Base-by-base conservation (phyloP, 2,329 filamentous ascomycete species). In the Epichloe scottii region DNA sequence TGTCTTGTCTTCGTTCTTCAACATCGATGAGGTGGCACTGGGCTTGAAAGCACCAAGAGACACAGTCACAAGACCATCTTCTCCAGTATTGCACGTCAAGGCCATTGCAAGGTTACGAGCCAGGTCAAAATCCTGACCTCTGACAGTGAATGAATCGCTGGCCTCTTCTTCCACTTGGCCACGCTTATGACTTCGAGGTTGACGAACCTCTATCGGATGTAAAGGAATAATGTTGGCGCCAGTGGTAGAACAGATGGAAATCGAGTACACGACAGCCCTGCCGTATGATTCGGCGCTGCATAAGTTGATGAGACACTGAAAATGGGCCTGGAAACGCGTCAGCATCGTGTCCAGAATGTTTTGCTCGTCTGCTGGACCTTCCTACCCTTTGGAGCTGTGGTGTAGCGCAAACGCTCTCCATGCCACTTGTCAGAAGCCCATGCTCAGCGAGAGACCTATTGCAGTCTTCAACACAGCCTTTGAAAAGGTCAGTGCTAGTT, bases 11-110 rank as follows among this genome's bases (percentile, higher is more conserved):
- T 50, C 37, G 17, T 49, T 35, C 15, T 26, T 33, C 26, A 37
- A 33, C 14, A 40, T 33, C 17, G 44, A 56, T 5, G 59, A 46
- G 45, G 54, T 51, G 39, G 58, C 39, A 2, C 49, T 48, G 10
- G 57, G 43, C 11, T 54, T 52, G 7, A 57, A 56, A 5, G n/a
- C 17, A 15, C 30, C 49, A 3, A 63, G 39, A 37, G 62, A 62
- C 11, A 65, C 44, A 6, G 63, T 67, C 3, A 68, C 54, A 21
- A 65, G 54, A 15, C 63, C 66, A 45, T 66, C 59, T n/a, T 59
- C 50, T 1, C 65, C 65, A 48, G 63, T 57, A 33, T 59, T 58
- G 46, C 62, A 67, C 5, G 59, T 57, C 12, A 66, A 46, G 34
- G 55, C 54, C 47, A 65, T 48, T 4, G 59, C 56, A n/a, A 66